Evolutionary conservation across 2,329 filamentous ascomycete genomes (phyloP), one percentile per base, ranked within the genome.

Genomic region (Ophiobolus disseminans): DNA sequence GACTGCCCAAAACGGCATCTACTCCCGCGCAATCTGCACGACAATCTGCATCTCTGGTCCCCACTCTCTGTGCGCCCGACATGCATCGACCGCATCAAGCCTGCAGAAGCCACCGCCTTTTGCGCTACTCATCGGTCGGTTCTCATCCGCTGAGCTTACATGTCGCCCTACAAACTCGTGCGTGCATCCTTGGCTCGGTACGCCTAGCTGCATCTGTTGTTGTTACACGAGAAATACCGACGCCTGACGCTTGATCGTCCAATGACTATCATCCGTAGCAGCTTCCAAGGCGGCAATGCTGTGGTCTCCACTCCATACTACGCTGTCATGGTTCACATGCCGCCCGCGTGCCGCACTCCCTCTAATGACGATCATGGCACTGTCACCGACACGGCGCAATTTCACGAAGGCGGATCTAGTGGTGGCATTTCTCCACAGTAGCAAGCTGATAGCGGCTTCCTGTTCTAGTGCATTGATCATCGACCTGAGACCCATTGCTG

Each of bases 341-440:
- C 48, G 34, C 50, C 49, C 39, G 34, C 42, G 50, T 50, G 53
- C 53, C 43, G 53, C 48, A 45, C 25, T 38, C 44, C 49, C 41
- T 39, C 42, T 45, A 49, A 61, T 57, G 59, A 54, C 56, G 59
- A 52, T 55, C 50, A 48, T 46, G 43, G 42, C 17, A 46, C 43
- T 55, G 23, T 42, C 52, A 51, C 51, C 49, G 28, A 48, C 32
- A 40, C 36, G 40, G 41, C 44, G 46, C 32, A 40, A 32, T 46
- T 43, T 35, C 31, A 49, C 46, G 52, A 53, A 44, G 36, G 49
- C 32, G 57, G 50, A 47, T 58, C 49, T 55, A 52, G 53, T 58
- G 46, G 49, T 60, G 55, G 54, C 41, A 61, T 43, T 47, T 56
- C 41, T 62, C 49, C 50, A 62, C 55, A 53, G 40, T 40, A 26